phyloP scores from a whole-genome alignment of 2,329 filamentous ascomycete species.

The Fusarium sp. region DNA sequence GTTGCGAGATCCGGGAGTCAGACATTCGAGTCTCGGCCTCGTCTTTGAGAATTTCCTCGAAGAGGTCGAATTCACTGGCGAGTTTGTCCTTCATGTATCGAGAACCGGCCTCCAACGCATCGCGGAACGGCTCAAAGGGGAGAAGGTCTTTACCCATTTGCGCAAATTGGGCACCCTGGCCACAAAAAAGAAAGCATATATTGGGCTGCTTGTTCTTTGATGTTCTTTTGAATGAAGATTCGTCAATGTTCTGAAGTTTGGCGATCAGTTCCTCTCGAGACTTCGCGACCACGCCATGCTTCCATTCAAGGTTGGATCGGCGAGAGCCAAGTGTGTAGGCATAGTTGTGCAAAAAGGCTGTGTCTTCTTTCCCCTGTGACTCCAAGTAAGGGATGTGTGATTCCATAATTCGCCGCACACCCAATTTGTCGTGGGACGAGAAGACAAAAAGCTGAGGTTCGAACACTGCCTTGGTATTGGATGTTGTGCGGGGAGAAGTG shows the following conservation, averaged over 20 bases:
- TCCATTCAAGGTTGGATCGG: slow-evolving; percentile 57
- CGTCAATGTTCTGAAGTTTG: slow-evolving; percentile 39
- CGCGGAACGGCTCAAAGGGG: slow-evolving; percentile 53
- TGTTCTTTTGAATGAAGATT: slow-evolving; percentile 35
- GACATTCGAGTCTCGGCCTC: slow-evolving; percentile 43
- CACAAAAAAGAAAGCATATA: slow-evolving; percentile 55
- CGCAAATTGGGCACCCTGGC: slow-evolving; percentile 56
- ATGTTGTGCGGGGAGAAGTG: background rate
- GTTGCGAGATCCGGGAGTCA: slow-evolving; percentile 51
- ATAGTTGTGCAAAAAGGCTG: slow-evolving; percentile 50
- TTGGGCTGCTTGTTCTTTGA: slow-evolving; percentile 41
- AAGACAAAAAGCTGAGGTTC: slow-evolving; percentile 53
- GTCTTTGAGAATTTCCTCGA: slow-evolving; percentile 49
- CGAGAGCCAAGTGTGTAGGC: slow-evolving; percentile 58
- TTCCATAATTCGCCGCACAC: slow-evolving; percentile 49
- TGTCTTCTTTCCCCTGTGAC: slow-evolving; percentile 5
- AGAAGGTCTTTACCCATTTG: slow-evolving; percentile 55
- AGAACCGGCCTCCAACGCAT: slow-evolving; percentile 49
- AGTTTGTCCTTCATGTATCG: slow-evolving; percentile 45
- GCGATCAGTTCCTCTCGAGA: slow-evolving; percentile 46
- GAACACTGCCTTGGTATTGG: background rate
- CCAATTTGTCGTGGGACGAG: slow-evolving; percentile 55
- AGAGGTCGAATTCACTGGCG: slow-evolving; percentile 46
- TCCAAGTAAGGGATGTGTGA: slow-evolving; percentile 48
- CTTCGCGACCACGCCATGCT: slow-evolving; percentile 49